Conservation (phyloP, 495 filamentous ascomycete genomes). For the Daldinia loculata region DNA sequence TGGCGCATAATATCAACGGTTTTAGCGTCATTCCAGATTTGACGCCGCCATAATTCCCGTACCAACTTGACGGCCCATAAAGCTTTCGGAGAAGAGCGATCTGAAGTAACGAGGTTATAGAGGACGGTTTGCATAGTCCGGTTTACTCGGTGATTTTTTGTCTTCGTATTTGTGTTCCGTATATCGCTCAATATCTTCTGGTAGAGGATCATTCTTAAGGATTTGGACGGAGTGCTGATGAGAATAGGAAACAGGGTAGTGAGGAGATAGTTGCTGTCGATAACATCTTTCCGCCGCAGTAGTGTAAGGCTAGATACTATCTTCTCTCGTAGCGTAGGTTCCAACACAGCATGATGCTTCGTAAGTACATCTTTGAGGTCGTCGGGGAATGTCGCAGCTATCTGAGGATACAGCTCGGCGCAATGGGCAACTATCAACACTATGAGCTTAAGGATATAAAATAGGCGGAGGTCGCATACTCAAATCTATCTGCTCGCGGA, state of each 20-base stretch:
- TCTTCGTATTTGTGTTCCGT: constrained; percentile 81
- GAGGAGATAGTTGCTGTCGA: constrained; percentile 82
- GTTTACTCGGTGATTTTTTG: constrained; percentile 90
- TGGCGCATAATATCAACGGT: constrained; percentile 96
- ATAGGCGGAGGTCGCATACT: constrained; percentile 30
- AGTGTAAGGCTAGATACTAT: constrained; percentile 90
- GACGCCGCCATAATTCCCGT: constrained; percentile 85
- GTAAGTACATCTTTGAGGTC: constrained; percentile 82
- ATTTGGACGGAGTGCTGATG: constrained; percentile 84
- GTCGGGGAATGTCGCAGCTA: constrained; percentile 78
- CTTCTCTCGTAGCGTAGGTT: constrained; percentile 88
- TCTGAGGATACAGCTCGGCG: constrained; percentile 87
- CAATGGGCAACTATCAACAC: constrained; percentile 74
- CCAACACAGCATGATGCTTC: constrained; percentile 80
- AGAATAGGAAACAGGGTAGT: constrained; percentile 94
- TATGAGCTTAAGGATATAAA: constrained; percentile 33
- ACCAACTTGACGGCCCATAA: constrained; percentile 95
- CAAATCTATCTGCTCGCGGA: constrained; percentile 87
- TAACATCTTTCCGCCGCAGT: constrained; percentile 86
- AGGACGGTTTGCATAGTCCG: constrained; percentile 90
- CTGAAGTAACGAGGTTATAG: constrained; percentile 86
- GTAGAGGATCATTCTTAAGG: constrained; percentile 82
- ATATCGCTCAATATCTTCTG: constrained; percentile 92
- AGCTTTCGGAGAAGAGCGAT: constrained; percentile 82
- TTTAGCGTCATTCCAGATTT: constrained; percentile 88